These are phyloP conservation scores for Blastomyces percursus DNA, from an alignment of 2,329 filamentous ascomycete genomes.

Conservation along the genomic window DNA sequence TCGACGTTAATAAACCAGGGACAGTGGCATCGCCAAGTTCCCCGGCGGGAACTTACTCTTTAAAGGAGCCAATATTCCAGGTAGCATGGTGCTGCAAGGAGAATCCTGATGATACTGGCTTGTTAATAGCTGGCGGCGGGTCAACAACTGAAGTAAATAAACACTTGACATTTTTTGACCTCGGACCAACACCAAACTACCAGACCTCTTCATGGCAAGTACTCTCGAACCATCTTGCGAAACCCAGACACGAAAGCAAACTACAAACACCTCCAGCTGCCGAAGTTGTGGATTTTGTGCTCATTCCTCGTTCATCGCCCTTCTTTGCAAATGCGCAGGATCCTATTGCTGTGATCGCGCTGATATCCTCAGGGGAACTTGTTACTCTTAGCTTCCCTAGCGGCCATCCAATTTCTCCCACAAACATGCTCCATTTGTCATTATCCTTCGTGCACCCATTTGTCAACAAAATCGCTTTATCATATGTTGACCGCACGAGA, in stretches of 20 bases:
- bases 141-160: constrained; percentile 55
- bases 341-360: constrained; percentile 69
- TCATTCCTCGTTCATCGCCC: constrained; percentile 71
- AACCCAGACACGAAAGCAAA: constrained; percentile 58
- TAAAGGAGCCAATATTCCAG: constrained; percentile 64
- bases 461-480: constrained; percentile 59
- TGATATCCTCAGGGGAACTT: constrained; percentile 77
- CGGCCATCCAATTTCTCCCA: constrained; percentile 80
- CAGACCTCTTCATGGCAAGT: constrained; percentile 83
- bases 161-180: constrained; percentile 77
- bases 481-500: constrained; percentile 61
- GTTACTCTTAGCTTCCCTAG: constrained; percentile 86
- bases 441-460: constrained; percentile 86
- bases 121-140: constrained; percentile 76
- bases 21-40: constrained; percentile 25
- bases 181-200: constrained; percentile 81
- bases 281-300: constrained; percentile 66
- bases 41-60: constrained; percentile 42
- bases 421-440: constrained; percentile 82
- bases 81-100: constrained; percentile 90
- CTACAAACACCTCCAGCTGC: constrained; percentile 67
- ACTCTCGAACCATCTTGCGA: constrained; percentile 65
- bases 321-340: constrained; percentile 83
- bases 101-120: constrained; percentile 84
- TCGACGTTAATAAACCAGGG: constrained; percentile 59